phyloP scores from a whole-genome alignment of 352 stramenopile species.

The Globisporangium radiosum region DNA sequence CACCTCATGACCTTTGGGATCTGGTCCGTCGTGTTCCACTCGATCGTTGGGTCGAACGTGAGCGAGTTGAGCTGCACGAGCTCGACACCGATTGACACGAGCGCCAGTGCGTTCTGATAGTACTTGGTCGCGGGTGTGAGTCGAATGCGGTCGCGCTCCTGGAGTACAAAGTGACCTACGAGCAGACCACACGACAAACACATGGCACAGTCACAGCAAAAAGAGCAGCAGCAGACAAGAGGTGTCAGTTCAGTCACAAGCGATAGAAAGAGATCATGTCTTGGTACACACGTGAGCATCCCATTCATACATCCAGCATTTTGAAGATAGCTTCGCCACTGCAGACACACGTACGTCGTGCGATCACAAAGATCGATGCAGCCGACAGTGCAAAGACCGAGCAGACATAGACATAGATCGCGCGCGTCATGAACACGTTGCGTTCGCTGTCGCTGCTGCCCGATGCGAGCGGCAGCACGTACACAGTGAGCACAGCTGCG shows the following conservation, averaged over 20 bases:
- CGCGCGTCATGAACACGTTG: constrained; percentile 30
- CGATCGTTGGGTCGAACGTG: constrained; percentile 42
- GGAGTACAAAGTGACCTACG: constrained; percentile 43
- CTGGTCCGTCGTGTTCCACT: constrained; percentile 42
- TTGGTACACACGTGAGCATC: too few relatives aligned
- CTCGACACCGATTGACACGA: constrained; percentile 36
- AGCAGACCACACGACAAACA: too few relatives aligned
- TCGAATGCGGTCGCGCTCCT: constrained; percentile 44
- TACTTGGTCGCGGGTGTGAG: constrained; percentile 36
- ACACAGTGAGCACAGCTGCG: constrained; percentile 13
- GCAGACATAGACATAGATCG: constrained; percentile 33
- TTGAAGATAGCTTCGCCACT: neutral
- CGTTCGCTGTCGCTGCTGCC: constrained; percentile 5
- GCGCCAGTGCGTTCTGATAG: constrained; percentile 40
- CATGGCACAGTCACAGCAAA: neutral
- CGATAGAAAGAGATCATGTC: too few relatives aligned
- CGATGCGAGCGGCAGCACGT: constrained; percentile 3
- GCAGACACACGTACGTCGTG: constrained; percentile 20
- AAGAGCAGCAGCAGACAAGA: neutral
- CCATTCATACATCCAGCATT: too few relatives aligned
- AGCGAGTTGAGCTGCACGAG: constrained; percentile 60
- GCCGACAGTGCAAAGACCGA: constrained; percentile 26
- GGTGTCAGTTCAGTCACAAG: too few relatives aligned
- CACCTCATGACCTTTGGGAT: constrained; percentile 35
- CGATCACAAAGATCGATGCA: constrained; percentile 32